A percentile compares a stretch with the other conserved stretches of the same genome.
phyloP scores from a whole-genome alignment of 441 rosid genomes.

The Sinapis alba region DNA sequence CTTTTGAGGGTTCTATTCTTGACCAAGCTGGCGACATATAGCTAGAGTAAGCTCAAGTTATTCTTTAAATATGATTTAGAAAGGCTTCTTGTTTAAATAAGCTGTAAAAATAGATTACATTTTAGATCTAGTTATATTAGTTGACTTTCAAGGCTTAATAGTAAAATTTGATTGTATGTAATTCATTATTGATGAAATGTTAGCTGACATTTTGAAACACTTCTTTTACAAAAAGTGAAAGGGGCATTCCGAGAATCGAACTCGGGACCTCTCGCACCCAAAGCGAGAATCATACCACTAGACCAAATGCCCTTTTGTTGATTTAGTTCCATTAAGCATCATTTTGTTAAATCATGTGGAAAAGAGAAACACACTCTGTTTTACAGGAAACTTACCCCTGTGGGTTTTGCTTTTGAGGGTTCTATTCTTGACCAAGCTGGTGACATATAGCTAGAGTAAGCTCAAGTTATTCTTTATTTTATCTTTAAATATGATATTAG shows the following conservation, averaged over 20 bases:
- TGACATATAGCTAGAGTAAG: not conserved
- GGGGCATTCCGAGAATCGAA: constrained; percentile 81
- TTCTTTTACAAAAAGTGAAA: not conserved
- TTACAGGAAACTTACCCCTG: not conserved
- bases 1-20: not conserved
- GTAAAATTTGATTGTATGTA: not conserved
- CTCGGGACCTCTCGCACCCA: constrained; percentile 96
- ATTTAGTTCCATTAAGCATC: not conserved
- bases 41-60: not conserved
- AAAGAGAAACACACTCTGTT: not conserved
- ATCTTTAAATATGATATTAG: not conserved
- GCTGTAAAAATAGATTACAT: not conserved
- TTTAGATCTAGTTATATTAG: constrained; percentile 2
- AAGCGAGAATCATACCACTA: constrained; percentile 97
- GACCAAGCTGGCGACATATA: not conserved
- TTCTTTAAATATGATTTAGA: not conserved
- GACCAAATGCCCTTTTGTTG: constrained; percentile 66
- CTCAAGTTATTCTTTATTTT: not conserved
- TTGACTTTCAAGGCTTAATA: not conserved
- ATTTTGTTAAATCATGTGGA: too few species aligned
- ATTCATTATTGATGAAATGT: not conserved
- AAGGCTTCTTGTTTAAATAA: not conserved
- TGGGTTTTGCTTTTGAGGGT: not conserved
- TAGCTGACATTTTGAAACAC: not conserved
- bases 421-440: not conserved